A percentile compares a stretch with the other conserved stretches of the same genome.
These are phyloP conservation scores for Wolfiporia cocos DNA, from an alignment of 1,284 basidiomycete genomes.

Conservation along the genomic window DNA sequence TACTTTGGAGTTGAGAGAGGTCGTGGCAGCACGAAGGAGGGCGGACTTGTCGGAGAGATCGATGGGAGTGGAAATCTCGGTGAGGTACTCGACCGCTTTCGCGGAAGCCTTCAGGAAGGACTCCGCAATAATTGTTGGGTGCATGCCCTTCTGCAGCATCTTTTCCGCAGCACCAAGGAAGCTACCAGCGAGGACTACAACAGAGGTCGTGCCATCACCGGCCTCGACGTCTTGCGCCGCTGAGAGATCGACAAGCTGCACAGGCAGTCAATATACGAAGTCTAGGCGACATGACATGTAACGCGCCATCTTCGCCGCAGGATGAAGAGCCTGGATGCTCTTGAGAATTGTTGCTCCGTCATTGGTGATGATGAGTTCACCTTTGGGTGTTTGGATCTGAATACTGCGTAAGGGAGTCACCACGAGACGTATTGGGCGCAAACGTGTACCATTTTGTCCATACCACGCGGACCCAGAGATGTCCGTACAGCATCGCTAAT, in stretches of 20 bases:
- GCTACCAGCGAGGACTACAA: slow-evolving; percentile 94
- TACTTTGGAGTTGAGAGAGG: slow-evolving; percentile 95
- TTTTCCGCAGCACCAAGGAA: slow-evolving; percentile 95
- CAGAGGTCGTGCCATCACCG: slow-evolving; percentile 98
- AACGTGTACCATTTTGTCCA: slow-evolving; percentile 94
- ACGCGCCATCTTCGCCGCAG: slow-evolving; percentile 93
- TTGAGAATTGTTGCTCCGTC: slow-evolving; percentile 98
- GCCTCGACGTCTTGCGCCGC: slow-evolving; percentile 98
- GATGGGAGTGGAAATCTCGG: slow-evolving; percentile 90
- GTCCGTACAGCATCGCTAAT: slow-evolving; percentile 98
- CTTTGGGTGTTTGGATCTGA: slow-evolving; percentile 95
- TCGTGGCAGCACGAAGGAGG: slow-evolving; percentile 90
- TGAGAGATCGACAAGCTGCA: slow-evolving; percentile 91
- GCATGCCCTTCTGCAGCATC: slow-evolving; percentile 95
- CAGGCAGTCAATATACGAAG: neutral
- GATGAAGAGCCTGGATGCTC: slow-evolving; percentile 96
- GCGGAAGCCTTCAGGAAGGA: slow-evolving; percentile 89
- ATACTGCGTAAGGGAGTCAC: slow-evolving; percentile 7
- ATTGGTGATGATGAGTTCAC: slow-evolving; percentile 98
- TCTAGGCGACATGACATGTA: slow-evolving; percentile 5
- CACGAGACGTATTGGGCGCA: neutral
- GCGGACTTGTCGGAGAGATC: slow-evolving; percentile 87
- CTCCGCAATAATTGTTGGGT: slow-evolving; percentile 97
- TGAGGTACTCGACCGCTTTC: slow-evolving; percentile 93
- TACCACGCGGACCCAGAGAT: slow-evolving; percentile 94